Evolutionary conservation across 768 basidiomycete species (phyloP), one percentile per base, ranked within the genome.

Genomic region (Strobilomyces dryophilus): DNA sequence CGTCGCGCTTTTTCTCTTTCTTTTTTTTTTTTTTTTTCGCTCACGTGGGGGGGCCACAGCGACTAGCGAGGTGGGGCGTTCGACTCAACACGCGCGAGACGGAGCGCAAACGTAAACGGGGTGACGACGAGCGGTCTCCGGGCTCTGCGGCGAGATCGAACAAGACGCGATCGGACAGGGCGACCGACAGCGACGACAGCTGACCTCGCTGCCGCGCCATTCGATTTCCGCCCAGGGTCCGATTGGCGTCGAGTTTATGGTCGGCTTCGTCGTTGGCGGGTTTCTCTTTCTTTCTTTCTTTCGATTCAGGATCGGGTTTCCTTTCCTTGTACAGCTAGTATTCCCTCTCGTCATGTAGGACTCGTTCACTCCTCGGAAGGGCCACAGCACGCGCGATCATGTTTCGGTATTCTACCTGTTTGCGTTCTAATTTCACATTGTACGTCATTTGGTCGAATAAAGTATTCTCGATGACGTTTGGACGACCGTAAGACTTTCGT

Each of bases 41-140:
- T 58, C 41, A 63, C 9, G n/a, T 6, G 4, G 24, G 24, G 24
- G 24, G n/a, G 9, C 37, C 24, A 49, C 50, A 70, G 69, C 69
- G 69, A 69, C 71, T 70, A 15, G 63, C 69, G 5, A 46, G 69
- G 45, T 71, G 63, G 61, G 69, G 69, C 8, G 69, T 70, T 3
- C 64, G 69, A n/a, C 61, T 70, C 24, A 70, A 70, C 51, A 72
- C 68, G n/a, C 69, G 69, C 47, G 69, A 70, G 42, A 69, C 69
- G 5, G 69, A 70, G 52, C 71, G 69, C 10, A 70, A 72, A 41
- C 71, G 69, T 4, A 71, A 70, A 39, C 68, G 68, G 51, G 72
- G 67, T 46, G 60, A 56, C 3, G 55, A 53, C 8, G 52, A 52
- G 1, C 55, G 37, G 10, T 49, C 54, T n/a, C 34, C 41, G 10